These are phyloP conservation scores for Coemansia umbellata DNA, from an alignment of 192 early-diverging fungal species.

Conservation along the genomic window DNA sequence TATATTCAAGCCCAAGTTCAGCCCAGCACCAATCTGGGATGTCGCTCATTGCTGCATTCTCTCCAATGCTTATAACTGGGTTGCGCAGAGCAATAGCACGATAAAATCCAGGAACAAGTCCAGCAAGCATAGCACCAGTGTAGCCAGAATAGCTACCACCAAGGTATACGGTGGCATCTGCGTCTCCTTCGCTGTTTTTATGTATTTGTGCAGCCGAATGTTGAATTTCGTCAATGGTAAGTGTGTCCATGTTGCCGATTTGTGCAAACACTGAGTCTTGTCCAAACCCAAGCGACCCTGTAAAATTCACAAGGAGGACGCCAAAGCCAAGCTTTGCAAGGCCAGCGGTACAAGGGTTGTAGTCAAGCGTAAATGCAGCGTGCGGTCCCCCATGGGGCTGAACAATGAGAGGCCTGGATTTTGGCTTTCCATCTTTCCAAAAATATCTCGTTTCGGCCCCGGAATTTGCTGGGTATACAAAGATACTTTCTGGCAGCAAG, in stretches of 20 bases:
- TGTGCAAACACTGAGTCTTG: constrained; percentile 60
- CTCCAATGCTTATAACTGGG: constrained; percentile 67
- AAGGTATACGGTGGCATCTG: constrained; percentile 51
- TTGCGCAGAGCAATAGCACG: constrained; percentile 65
- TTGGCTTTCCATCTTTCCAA: constrained; percentile 12
- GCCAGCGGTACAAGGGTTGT: constrained; percentile 40
- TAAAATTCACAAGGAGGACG: constrained; percentile 70
- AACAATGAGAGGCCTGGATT: constrained; percentile 58
- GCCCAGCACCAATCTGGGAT: constrained; percentile 73
- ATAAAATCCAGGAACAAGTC: constrained; percentile 56
- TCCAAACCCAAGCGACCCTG: constrained; percentile 77
- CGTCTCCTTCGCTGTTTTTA: constrained; percentile 43
- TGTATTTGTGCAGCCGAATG: constrained; percentile 29
- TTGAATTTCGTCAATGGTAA: constrained; percentile 67
- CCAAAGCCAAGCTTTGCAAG: constrained; percentile 62
- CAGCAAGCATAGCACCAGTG: constrained; percentile 57
- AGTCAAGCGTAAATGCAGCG: constrained; percentile 51
- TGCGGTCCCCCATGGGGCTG: constrained; percentile 83
- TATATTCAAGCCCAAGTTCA: constrained; percentile 59
- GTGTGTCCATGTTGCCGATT: constrained; percentile 62
- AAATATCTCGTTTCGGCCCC: constrained; percentile 14
- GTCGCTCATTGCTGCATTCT: constrained; percentile 58
- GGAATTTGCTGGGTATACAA: constrained; percentile 26
- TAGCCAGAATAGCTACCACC: constrained; percentile 77
- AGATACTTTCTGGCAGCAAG: constrained; percentile 22